These are phyloP conservation scores for Lactifluus echinatus DNA, from an alignment of 768 basidiomycete species.

Conservation along the genomic window DNA sequence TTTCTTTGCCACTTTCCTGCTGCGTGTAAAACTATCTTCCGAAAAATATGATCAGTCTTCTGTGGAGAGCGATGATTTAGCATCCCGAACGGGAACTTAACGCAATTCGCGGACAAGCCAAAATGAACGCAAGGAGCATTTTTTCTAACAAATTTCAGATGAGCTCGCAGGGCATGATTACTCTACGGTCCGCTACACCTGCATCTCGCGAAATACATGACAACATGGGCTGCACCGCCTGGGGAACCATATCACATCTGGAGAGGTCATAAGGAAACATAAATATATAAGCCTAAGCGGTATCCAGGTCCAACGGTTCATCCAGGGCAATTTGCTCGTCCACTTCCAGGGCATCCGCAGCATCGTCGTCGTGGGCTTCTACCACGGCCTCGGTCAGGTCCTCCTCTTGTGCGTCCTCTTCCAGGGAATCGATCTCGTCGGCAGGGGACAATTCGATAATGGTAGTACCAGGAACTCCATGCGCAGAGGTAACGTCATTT, in stretches of 20 bases:
- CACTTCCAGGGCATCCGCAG: slow-evolving; percentile 11
- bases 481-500: slow-evolving; percentile 13
- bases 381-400: slow-evolving; percentile 17
- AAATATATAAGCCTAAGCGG: slow-evolving; percentile 8
- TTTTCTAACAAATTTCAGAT: not conserved
- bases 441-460: slow-evolving; percentile 15
- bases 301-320: slow-evolving; percentile 3
- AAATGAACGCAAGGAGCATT: not conserved
- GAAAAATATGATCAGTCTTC: not conserved
- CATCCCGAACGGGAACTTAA: not conserved
- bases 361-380: slow-evolving; percentile 9
- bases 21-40: not conserved
- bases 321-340: slow-evolving; percentile 7
- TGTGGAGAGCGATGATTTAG: not conserved
- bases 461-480: slow-evolving; percentile 4
- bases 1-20: too few species aligned
- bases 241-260: not conserved
- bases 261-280: slow-evolving; percentile 10
- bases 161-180: not conserved
- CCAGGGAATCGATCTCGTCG: slow-evolving; percentile 1
- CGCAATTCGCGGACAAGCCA: not conserved
- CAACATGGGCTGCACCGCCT: not conserved
- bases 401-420: slow-evolving; percentile 16
- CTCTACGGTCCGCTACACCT: not conserved
- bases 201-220: not conserved